phyloP scores from a whole-genome alignment of 306 rosid species.

The Bauhinia variegata region DNA sequence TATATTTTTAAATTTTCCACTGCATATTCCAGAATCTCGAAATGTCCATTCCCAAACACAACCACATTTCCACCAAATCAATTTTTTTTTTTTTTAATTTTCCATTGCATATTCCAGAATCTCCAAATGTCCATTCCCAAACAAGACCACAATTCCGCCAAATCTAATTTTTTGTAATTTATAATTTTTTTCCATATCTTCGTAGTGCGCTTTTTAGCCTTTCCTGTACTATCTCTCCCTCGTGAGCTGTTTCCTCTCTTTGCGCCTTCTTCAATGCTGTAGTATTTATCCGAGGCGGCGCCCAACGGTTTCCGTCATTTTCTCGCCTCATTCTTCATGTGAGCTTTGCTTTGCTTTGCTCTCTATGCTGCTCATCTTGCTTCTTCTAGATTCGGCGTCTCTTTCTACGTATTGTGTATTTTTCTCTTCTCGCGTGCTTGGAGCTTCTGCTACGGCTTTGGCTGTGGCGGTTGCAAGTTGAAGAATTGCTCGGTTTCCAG shows the following conservation, averaged over 20 bases:
- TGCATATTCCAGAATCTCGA: slow-evolving; percentile 50
- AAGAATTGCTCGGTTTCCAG: neutral
- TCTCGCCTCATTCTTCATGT: slow-evolving; percentile 13
- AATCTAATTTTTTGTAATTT: neutral
- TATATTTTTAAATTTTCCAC: too few relatives aligned
- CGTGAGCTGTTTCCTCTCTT: slow-evolving; percentile 1
- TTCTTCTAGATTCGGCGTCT: neutral
- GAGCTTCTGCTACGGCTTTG: slow-evolving; percentile 29
- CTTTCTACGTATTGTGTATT: neutral
- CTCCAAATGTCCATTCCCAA: slow-evolving; percentile 30
- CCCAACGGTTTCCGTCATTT: slow-evolving; percentile 11
- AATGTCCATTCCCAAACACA: slow-evolving; percentile 31
- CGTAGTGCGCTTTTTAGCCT: neutral
- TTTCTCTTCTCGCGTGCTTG: slow-evolving; percentile 32
- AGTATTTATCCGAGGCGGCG: slow-evolving; percentile 12
- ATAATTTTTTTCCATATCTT: neutral
- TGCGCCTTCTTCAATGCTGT: slow-evolving; percentile 19
- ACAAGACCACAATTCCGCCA: slow-evolving; percentile 20
- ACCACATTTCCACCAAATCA: neutral
- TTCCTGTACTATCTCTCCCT: neutral
- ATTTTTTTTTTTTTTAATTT: too few relatives aligned
- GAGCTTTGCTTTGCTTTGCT: slow-evolving; percentile 1
- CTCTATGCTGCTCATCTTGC: neutral
- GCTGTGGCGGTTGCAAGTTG: slow-evolving; percentile 1
- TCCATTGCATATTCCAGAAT: slow-evolving; percentile 48